Percentiles rank a stretch among this genome's conserved stretches.
These are phyloP conservation scores for Aureobasidium sp. DNA, from an alignment of 2,329 filamentous ascomycete species.

Conservation along the genomic window DNA sequence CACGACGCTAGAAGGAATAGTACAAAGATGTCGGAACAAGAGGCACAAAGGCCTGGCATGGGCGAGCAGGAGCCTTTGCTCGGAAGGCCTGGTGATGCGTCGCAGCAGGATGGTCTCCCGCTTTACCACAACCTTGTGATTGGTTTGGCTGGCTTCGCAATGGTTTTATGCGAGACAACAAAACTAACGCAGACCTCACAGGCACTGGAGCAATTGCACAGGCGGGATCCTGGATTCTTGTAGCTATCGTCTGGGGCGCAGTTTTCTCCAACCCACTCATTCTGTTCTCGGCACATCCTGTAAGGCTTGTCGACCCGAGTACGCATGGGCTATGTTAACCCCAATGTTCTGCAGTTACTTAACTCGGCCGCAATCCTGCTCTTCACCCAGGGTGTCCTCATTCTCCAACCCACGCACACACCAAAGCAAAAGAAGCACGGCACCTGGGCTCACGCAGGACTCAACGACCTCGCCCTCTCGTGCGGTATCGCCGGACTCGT, in stretches of 20 bases:
- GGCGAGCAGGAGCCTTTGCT: slow-evolving; percentile 64
- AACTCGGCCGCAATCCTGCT: slow-evolving; percentile 63
- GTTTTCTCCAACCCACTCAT: slow-evolving; percentile 65
- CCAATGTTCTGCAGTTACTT: slow-evolving; percentile 35
- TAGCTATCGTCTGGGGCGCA: slow-evolving; percentile 68
- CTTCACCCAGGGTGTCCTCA: slow-evolving; percentile 70
- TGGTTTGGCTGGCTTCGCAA: slow-evolving; percentile 42
- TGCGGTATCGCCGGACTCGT: slow-evolving; percentile 58
- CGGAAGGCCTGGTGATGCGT: slow-evolving; percentile 63
- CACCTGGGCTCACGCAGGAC: slow-evolving; percentile 57
- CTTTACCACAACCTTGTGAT: slow-evolving; percentile 66
- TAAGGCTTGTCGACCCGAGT: slow-evolving; percentile 36
- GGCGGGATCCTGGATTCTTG: slow-evolving; percentile 66
- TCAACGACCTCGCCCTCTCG: slow-evolving; percentile 61
- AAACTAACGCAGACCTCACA: slow-evolving; percentile 32
- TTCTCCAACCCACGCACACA: slow-evolving; percentile 82
- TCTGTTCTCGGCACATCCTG: slow-evolving; percentile 83
- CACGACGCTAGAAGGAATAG: not conserved
- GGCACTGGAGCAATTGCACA: slow-evolving; percentile 79
- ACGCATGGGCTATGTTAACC: not conserved
- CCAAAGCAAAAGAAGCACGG: slow-evolving; percentile 62
- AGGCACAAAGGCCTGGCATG: slow-evolving; percentile 32
- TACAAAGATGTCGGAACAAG: slow-evolving; percentile 42
- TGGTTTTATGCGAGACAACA: not conserved
- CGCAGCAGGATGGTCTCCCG: slow-evolving; percentile 57